phyloP scores from a whole-genome alignment of 163 green algal species.

The Scenedesmus sp. region DNA sequence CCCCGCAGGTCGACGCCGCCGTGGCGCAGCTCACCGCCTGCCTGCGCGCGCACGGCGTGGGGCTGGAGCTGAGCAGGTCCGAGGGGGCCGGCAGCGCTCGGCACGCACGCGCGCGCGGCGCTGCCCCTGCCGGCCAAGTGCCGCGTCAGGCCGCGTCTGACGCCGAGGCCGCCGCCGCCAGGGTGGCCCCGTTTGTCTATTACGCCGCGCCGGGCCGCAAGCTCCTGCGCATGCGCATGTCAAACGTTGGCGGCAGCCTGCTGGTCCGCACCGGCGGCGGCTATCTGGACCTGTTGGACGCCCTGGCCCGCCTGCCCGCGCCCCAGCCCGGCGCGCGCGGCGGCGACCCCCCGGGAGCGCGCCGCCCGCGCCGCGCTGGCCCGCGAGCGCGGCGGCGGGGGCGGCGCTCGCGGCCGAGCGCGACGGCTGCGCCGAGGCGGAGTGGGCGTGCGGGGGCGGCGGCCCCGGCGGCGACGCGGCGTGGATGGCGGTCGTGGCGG shows the following conservation, averaged over 20 bases:
- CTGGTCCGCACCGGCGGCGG: conserved; percentile 32
- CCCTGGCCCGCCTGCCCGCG: conserved; percentile 11
- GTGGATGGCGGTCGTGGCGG: neutral
- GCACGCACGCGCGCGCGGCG: neutral
- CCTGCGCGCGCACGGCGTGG: neutral
- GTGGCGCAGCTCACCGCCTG: neutral
- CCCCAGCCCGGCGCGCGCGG: neutral
- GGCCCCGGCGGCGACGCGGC: neutral
- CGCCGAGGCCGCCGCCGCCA: neutral
- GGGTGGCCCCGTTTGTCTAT: neutral
- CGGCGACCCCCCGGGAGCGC: neutral
- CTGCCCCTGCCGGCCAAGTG: neutral
- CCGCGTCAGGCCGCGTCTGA: neutral
- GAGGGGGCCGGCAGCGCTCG: too few relatives aligned
- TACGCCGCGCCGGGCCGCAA: conserved; percentile 33
- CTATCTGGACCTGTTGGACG: conserved; percentile 9
- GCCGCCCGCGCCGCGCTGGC: too few relatives aligned
- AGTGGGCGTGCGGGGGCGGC: too few relatives aligned
- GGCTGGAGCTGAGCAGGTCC: too few relatives aligned
- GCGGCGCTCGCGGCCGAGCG: too few relatives aligned
- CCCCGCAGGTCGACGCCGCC: too few relatives aligned
- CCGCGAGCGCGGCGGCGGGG: too few relatives aligned
- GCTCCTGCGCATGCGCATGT: conserved; percentile 16
- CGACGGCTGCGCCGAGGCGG: too few relatives aligned
- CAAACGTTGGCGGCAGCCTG: conserved; percentile 39